Evolutionary conservation across 75 land plant species (phyloP), one percentile per base, ranked within the genome.

Genomic region (Selaginella moellendorffii): DNA sequence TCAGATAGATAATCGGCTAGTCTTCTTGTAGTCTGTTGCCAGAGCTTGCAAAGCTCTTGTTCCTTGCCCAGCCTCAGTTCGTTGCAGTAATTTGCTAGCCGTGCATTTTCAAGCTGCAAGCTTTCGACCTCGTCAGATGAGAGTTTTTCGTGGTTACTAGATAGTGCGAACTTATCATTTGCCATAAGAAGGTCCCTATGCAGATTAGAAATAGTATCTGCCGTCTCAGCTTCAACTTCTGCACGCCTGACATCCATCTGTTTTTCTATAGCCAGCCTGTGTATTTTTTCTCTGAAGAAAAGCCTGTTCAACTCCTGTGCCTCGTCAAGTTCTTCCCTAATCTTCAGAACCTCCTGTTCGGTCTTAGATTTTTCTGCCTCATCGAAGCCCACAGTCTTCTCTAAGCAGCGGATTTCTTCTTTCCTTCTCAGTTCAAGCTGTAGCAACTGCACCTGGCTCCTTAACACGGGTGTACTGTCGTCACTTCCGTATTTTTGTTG

Each of bases 171-270:
- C 74, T 86, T 68, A 42, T 81, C 80, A 18, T 77, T 77, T 68
- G 89, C 69, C 18, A 59, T 52, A 2, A 66, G 20, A 46, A 95
- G 79, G 31, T 95, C 99, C 61, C 78, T 80, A 56, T 90, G 88
- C 69, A 95, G 31, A 61, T 73, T 82, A 52, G 78, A 75, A 62
- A 95, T 90, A 2, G 82, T 91, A 28, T 79, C 81, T 54, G 86
- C 91, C 19, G 88, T 90, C 63, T 90, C 97, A 25, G 72, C 70
- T 74, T 95, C 99, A 61, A 68, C 99, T 71, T 95, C 85, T 59
- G 67, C 64, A 26, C 82, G 82, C 52, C 81, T 75, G 30, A 75
- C 74, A 36, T 90, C 97, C 78, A 74, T 82, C 68, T 86, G 79
- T 62, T 78, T 36, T 36, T 36, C 46, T 14, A 36, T 36, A 36